Conservation (phyloP, 495 filamentous ascomycete genomes). For the Hypoxylon trugodes region DNA sequence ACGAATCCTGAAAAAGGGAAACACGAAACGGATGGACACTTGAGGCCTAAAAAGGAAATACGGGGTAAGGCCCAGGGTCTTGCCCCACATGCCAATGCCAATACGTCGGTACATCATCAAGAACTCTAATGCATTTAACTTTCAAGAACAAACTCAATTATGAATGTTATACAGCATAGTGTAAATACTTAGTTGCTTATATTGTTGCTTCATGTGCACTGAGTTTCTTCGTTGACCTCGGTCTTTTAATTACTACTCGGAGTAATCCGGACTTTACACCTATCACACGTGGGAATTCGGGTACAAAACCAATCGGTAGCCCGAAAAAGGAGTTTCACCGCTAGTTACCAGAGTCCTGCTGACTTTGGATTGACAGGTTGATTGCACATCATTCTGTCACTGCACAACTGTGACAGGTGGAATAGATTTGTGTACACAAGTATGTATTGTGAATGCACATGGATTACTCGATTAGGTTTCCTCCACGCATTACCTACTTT, state of each 20-base stretch:
- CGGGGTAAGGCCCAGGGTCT: slow-evolving; percentile 25
- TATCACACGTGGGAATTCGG: slow-evolving; percentile 33
- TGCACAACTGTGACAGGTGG: too few relatives aligned
- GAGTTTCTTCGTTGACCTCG: too few relatives aligned
- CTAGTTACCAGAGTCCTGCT: slow-evolving; percentile 2
- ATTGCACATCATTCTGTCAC: neutral
- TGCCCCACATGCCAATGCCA: too few relatives aligned
- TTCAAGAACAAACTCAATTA: too few relatives aligned
- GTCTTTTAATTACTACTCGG: neutral
- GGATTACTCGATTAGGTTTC: neutral
- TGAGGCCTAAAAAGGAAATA: slow-evolving; percentile 33
- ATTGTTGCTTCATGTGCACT: too few relatives aligned
- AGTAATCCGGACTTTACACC: slow-evolving; percentile 5
- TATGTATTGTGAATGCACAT: neutral
- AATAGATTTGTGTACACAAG: too few relatives aligned
- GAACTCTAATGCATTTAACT: too few relatives aligned
- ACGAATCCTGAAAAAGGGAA: neutral
- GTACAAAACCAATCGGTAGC: slow-evolving; percentile 6
- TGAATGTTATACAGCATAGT: too few relatives aligned
- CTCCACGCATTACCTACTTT: neutral
- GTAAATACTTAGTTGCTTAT: too few relatives aligned
- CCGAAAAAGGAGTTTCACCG: slow-evolving; percentile 20
- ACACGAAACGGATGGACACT: neutral
- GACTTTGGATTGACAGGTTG: neutral
- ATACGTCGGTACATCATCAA: neutral